These are phyloP conservation scores for Dactylonectria estremocensis DNA, from an alignment of 2,329 filamentous ascomycete species.

Conservation along the genomic window DNA sequence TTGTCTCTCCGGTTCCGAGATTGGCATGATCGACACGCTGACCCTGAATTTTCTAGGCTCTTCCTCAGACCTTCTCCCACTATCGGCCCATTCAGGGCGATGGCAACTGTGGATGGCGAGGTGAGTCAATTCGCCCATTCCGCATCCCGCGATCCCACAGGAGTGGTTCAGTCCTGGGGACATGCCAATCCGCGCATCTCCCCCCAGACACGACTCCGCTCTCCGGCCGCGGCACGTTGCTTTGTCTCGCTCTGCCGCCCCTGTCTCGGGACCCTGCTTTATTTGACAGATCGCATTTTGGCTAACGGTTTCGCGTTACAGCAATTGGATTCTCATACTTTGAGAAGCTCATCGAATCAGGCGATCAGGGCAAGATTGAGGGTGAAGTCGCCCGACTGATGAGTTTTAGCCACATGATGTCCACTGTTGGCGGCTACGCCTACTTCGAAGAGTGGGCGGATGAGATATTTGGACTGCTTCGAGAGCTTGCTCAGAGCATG, in stretches of 20 bases:
- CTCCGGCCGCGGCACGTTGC: conserved; percentile 28
- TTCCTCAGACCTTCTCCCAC: conserved; percentile 87
- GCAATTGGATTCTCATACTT: conserved; percentile 95
- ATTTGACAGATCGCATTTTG: conserved; percentile 21
- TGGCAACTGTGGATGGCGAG: conserved; percentile 98
- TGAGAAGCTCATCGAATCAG: conserved; percentile 82
- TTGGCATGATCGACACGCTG: conserved; percentile 30
- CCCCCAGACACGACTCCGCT: conserved; percentile 21
- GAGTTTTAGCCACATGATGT: conserved; percentile 79
- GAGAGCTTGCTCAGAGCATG: conserved; percentile 72
- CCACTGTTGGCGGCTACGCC: conserved; percentile 79
- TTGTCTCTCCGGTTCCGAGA: conserved; percentile 55
- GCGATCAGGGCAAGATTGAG: conserved; percentile 75
- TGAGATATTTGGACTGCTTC: conserved; percentile 78
- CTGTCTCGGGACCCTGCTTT: conserved; percentile 38
- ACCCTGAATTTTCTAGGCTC: conserved; percentile 66
- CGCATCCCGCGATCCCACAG: conserved; percentile 20
- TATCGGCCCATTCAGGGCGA: conserved; percentile 92
- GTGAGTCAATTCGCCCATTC: conserved; percentile 68
- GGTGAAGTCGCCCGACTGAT: conserved; percentile 81
- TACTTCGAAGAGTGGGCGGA: conserved; percentile 87
- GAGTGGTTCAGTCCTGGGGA: conserved; percentile 17
- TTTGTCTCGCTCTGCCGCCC: conserved; percentile 31
- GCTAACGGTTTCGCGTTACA: conserved; percentile 56
- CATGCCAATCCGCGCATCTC: conserved; percentile 25